phyloP scores from a whole-genome alignment of 2,329 filamentous ascomycete species.

The Beauveria varroae region DNA sequence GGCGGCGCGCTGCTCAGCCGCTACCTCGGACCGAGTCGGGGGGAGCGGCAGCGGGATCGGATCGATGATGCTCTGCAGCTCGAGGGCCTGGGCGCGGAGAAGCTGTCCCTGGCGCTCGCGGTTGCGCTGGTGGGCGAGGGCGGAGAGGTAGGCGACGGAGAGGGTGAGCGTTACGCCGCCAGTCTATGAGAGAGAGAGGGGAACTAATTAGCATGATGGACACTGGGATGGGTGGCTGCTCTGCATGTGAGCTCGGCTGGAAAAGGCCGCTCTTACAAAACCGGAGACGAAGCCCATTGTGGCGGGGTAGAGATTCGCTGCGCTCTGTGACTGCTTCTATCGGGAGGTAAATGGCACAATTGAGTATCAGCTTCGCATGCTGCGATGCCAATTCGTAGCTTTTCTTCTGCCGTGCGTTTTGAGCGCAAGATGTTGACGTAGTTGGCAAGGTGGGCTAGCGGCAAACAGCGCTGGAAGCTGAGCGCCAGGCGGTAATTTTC shows the following conservation, averaged over 20 bases:
- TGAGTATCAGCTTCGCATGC: conserved; percentile 24
- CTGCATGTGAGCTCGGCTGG: background rate
- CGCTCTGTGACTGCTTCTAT: conserved; percentile 1
- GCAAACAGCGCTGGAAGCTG: conserved; percentile 11
- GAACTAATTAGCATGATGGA: background rate
- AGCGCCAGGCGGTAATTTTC: conserved; percentile 8
- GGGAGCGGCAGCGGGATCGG: conserved; percentile 39
- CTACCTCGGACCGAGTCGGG: conserved; percentile 43
- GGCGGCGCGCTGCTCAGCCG: conserved; percentile 43
- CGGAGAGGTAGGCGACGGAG: conserved; percentile 62
- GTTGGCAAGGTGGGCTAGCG: conserved; percentile 9
- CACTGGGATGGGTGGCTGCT: background rate
- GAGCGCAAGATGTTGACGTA: conserved; percentile 9
- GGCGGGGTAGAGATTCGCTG: conserved; percentile 6
- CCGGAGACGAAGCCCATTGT: conserved; percentile 67
- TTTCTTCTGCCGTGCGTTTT: conserved; percentile 4
- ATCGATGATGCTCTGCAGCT: conserved; percentile 46
- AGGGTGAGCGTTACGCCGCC: conserved; percentile 71
- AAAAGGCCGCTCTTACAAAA: conserved; percentile 49
- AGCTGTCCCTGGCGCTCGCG: conserved; percentile 51
- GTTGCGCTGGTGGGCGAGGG: conserved; percentile 62
- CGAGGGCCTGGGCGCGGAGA: conserved; percentile 49
- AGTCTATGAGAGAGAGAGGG: conserved; percentile 40
- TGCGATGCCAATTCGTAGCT: conserved; percentile 19
- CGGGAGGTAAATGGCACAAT: conserved; percentile 11